Evolutionary conservation across 2,329 filamentous ascomycete genomes (phyloP).

Genomic region (Microdochium nivale): DNA sequence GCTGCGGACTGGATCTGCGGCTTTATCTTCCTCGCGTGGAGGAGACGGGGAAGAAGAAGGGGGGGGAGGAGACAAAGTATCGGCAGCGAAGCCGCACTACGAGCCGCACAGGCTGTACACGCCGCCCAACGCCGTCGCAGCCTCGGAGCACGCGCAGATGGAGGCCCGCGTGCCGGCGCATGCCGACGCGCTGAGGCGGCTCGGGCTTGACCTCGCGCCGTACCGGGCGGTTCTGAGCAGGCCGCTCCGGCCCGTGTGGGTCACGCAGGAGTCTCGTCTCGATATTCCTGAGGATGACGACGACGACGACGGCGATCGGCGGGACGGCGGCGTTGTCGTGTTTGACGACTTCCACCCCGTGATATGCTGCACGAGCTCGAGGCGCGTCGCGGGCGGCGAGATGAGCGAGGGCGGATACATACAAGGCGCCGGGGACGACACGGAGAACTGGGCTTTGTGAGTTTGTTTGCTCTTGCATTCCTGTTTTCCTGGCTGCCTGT

Average conservation of each 20-base stretch:
- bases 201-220: constrained; percentile 49
- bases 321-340: constrained; percentile 13
- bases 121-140: constrained; percentile 62
- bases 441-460: constrained; percentile 74
- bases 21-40: too few species aligned
- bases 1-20: too few species aligned
- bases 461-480: not conserved
- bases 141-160: constrained; percentile 76
- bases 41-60: constrained; percentile 1
- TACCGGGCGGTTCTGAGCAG: constrained; percentile 53
- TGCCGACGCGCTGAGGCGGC: constrained; percentile 36
- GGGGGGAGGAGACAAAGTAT: constrained; percentile 11
- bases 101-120: constrained; percentile 51
- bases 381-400: constrained; percentile 60
- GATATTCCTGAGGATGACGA: constrained; percentile 19
- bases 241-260: constrained; percentile 72
- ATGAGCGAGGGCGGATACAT: constrained; percentile 70
- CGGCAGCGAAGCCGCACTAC: constrained; percentile 9
- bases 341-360: constrained; percentile 60
- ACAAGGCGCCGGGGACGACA: constrained; percentile 91
- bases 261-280: constrained; percentile 58
- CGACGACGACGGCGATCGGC: not conserved
- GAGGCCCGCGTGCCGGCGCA: constrained; percentile 49
- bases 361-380: constrained; percentile 79
- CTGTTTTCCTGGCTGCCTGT: not conserved